A percentile compares a stretch with the other conserved stretches of the same genome.
Evolutionary conservation across 1,139 yeast genomes (phyloP).

Genomic region (Blastobotrys indianensis): DNA sequence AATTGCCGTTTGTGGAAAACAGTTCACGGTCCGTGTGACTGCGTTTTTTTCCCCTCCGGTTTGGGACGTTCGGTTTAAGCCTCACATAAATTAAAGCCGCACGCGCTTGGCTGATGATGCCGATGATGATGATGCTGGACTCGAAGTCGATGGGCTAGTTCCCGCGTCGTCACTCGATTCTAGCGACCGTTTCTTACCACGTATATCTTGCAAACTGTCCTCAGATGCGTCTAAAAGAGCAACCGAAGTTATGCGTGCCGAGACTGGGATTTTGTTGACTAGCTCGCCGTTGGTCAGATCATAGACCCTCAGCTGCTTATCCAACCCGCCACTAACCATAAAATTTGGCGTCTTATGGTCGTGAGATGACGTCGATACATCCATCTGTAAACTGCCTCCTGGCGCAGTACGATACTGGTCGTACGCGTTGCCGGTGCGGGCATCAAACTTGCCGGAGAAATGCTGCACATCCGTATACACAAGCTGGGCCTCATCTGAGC

Average conservation of each 20-base stretch:
- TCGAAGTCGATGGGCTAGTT: not conserved
- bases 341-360: conserved; percentile 8
- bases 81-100: no score
- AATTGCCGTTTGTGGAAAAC: not conserved
- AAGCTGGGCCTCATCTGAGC: conserved; percentile 17
- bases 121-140: not conserved
- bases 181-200: no score
- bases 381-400: conserved; percentile 18
- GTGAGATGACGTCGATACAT: conserved; percentile 12
- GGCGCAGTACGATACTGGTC: conserved; percentile 22
- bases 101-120: not conserved
- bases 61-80: not conserved
- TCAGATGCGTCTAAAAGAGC: conserved; percentile 35
- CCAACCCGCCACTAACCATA: conserved; percentile 64
- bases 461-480: conserved; percentile 28
- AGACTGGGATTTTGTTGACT: conserved; percentile 59
- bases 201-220: no score
- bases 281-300: conserved; percentile 52
- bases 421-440: conserved; percentile 17
- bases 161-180: no score
- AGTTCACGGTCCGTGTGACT: not conserved
- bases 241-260: conserved; percentile 55
- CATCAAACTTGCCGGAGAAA: conserved; percentile 22
- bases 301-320: conserved; percentile 68
- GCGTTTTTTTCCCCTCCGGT: not conserved